Evolutionary conservation across 495 filamentous ascomycete genomes (phyloP).

Genomic region (Xylaria acuta): DNA sequence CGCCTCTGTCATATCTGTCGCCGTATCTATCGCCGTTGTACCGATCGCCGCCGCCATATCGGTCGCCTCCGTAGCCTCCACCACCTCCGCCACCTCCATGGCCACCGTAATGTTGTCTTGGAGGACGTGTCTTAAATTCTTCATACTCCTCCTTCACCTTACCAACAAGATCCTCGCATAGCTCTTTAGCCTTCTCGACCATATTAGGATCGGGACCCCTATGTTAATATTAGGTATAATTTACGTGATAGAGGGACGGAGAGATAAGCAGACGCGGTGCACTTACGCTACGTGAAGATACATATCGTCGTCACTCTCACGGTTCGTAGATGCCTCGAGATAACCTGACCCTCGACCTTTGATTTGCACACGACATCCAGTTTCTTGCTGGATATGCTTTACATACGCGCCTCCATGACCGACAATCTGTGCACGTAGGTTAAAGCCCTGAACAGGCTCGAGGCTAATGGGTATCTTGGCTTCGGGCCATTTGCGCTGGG

Average conservation of each 20-base stretch:
- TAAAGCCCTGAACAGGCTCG: slow-evolving; percentile 94
- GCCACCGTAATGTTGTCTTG: slow-evolving; percentile 67
- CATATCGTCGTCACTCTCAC: slow-evolving; percentile 94
- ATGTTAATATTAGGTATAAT: slow-evolving; percentile 15
- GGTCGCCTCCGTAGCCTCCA: slow-evolving; percentile 42
- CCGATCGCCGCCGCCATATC: slow-evolving; percentile 45
- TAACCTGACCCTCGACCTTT: slow-evolving; percentile 97
- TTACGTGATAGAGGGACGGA: slow-evolving; percentile 39
- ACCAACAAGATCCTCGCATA: slow-evolving; percentile 82
- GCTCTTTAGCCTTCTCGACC: slow-evolving; percentile 84
- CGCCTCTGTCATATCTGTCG: slow-evolving; percentile 39
- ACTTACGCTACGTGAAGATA: slow-evolving; percentile 93
- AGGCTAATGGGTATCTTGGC: slow-evolving; percentile 90
- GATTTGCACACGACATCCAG: slow-evolving; percentile 93
- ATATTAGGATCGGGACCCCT: slow-evolving; percentile 87
- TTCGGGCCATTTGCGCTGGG: slow-evolving; percentile 96
- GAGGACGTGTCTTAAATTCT: slow-evolving; percentile 84
- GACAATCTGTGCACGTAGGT: slow-evolving; percentile 92
- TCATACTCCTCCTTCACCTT: slow-evolving; percentile 89
- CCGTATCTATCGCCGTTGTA: slow-evolving; percentile 45
- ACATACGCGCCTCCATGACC: slow-evolving; percentile 92
- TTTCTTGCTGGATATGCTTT: slow-evolving; percentile 96
- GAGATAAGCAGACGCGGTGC: slow-evolving; percentile 7
- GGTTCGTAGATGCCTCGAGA: slow-evolving; percentile 79
- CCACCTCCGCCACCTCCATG: slow-evolving; percentile 43